Percentiles rank a stretch among this genome's conserved stretches.
phyloP scores from a whole-genome alignment of 2,329 filamentous ascomycete species.

The Xylaria sp. region DNA sequence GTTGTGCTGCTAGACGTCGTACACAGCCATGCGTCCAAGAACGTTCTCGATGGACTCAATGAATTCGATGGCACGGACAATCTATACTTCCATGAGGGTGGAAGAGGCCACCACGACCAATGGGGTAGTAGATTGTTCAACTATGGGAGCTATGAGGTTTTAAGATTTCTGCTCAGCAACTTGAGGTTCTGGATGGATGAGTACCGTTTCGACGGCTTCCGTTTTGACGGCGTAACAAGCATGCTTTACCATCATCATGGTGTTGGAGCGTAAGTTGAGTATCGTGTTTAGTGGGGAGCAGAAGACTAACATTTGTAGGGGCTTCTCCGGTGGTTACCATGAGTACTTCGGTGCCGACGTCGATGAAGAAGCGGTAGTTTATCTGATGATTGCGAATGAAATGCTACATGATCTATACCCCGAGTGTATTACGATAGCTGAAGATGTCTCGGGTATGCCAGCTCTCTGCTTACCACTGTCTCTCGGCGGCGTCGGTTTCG shows the following conservation, averaged over 20 bases:
- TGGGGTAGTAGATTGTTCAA: constrained; percentile 99
- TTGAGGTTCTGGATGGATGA: constrained; percentile 99
- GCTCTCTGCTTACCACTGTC: constrained; percentile 89
- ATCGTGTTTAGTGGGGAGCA: not conserved
- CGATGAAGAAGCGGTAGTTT: constrained; percentile 92
- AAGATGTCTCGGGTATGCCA: constrained; percentile 98
- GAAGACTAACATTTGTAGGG: constrained; percentile 63
- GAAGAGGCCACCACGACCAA: constrained; percentile 85
- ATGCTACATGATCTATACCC: constrained; percentile 93
- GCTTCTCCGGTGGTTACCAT: constrained; percentile 97
- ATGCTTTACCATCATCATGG: constrained; percentile 98
- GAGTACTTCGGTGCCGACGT: constrained; percentile 93
- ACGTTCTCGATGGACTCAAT: constrained; percentile 93
- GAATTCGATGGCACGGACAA: constrained; percentile 96
- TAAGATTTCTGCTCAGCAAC: constrained; percentile 96
- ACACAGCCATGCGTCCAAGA: constrained; percentile 98
- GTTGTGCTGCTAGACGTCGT: constrained; percentile 94
- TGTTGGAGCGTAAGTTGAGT: constrained; percentile 82
- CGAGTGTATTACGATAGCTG: constrained; percentile 87
- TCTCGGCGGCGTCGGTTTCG: constrained; percentile 92
- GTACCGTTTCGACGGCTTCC: constrained; percentile 95
- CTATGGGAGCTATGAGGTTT: constrained; percentile 92
- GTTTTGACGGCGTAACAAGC: constrained; percentile 97
- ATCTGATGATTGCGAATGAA: constrained; percentile 96
- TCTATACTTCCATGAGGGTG: constrained; percentile 92